phyloP scores from a whole-genome alignment of 331 rosid genomes.

The Malus hybrid region DNA sequence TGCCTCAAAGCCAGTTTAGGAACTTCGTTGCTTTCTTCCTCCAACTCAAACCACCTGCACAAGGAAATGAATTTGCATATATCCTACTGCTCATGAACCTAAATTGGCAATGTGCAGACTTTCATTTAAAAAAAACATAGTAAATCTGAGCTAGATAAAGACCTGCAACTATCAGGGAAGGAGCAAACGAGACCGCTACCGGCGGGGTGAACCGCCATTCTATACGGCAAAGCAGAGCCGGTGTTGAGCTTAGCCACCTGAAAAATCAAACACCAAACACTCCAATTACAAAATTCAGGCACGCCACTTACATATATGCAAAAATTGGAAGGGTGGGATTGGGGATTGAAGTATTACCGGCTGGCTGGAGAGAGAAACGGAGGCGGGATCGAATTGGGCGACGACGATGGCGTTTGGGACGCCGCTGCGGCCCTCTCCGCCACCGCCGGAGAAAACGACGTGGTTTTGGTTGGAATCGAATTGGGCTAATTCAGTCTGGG shows the following conservation, averaged over 20 bases:
- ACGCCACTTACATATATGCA: not conserved
- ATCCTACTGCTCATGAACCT: not conserved
- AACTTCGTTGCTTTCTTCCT: slow-evolving; percentile 27
- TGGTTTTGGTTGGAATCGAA: slow-evolving; percentile 17
- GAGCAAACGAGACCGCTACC: slow-evolving; percentile 81
- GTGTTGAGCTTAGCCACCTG: slow-evolving; percentile 62
- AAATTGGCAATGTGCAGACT: not conserved
- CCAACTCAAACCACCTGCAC: slow-evolving; percentile 71
- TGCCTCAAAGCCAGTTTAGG: slow-evolving; percentile 35
- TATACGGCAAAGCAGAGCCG: slow-evolving; percentile 70
- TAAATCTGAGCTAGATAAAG: not conserved
- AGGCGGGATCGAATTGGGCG: slow-evolving; percentile 40
- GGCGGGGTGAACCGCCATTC: slow-evolving; percentile 71
- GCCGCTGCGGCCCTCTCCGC: slow-evolving; percentile 84
- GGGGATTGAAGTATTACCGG: slow-evolving; percentile 36
- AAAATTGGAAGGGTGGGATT: not conserved
- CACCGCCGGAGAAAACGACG: slow-evolving; percentile 72
- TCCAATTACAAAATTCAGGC: not conserved
- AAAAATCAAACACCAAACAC: slow-evolving; percentile 9
- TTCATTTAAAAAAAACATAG: not conserved
- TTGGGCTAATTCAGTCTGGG: not conserved
- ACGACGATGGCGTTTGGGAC: slow-evolving; percentile 64
- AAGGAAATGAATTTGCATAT: not conserved
- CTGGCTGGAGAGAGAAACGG: slow-evolving; percentile 51
- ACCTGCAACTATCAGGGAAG: slow-evolving; percentile 72